Base-by-base conservation (phyloP, 495 filamentous ascomycete species). In the Melanomma pulvis-pyrius region DNA sequence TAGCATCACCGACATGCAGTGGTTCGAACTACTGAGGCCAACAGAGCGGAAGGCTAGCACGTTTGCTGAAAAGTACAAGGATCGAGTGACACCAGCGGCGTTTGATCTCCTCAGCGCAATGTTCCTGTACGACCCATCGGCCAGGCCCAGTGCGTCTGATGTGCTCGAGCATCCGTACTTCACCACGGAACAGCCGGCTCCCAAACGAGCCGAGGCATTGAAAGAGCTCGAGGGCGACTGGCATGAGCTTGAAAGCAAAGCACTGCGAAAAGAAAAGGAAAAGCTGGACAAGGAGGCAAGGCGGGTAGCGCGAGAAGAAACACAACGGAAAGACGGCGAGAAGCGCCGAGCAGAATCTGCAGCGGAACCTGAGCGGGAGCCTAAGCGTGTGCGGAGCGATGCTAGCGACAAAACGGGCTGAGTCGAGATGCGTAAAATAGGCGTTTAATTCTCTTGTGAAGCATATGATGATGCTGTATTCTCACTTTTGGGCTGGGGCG, bases 181-280 rank as follows among this genome's bases (percentile, higher is more conserved):
- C 73, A 84, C 82, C 22, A 82, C 81, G 55, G 94, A 98, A 77
- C 88, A 93, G 72, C 96, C 96, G 29, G 74, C 79, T 50, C 81
- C 93, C 62, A 84, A 84, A 67, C 90, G 92, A 71, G 91, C 92
- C 52, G 79, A 88, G 71, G 94, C 96, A 89, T 82, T 99, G 60
- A 85, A 88, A 65, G 83, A 90, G 66, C 83, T 98, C 24, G 85
- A 92, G 73, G 96, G 96, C 44, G 96, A 99, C 69, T 99, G 96
- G 96, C 96, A 99, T 71, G 96, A 99, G 73, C 97, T 97, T 74
- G 96, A 99, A 80, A 96, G 91, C 24, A 99, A 99, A 80, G 92
- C 93, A 21, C 82, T 96, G 17, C 86, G 96, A 44, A 93, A 93
- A 69, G 93, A 96, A 74, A 92, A 90, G 70, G 93, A 96, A 74